Conservation (phyloP, 2,329 filamentous ascomycete genomes). For the Fusarium mexicanum region DNA sequence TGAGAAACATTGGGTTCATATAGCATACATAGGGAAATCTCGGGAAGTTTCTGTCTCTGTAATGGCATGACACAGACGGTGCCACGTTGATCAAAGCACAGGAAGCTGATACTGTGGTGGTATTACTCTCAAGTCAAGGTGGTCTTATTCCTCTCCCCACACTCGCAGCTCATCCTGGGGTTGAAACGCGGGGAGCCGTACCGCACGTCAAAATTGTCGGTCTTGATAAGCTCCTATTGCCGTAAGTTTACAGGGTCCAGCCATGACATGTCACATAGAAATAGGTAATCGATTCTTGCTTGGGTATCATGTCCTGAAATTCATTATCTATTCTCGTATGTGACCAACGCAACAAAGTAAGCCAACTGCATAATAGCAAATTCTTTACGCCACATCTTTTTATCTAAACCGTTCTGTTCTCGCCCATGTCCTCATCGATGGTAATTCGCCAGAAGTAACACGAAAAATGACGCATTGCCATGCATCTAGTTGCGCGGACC, state of each 20-base stretch:
- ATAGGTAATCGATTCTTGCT: background rate
- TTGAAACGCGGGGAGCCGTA: slow-evolving; percentile 9
- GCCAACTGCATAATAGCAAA: background rate
- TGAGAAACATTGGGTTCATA: background rate
- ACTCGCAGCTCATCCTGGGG: slow-evolving; percentile 16
- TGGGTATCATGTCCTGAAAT: slow-evolving; percentile 3
- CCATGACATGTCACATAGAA: background rate
- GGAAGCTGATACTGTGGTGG: slow-evolving; percentile 24
- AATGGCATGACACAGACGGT: slow-evolving; percentile 30
- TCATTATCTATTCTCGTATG: background rate
- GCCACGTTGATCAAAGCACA: slow-evolving; percentile 21
- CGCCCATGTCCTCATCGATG: background rate
- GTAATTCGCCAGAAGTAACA: slow-evolving; percentile 1
- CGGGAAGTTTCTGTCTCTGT: background rate
- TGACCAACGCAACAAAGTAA: background rate
- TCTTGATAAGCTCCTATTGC: slow-evolving; percentile 2
- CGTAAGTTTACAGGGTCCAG: background rate
- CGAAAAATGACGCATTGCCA: background rate
- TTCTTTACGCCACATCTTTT: background rate
- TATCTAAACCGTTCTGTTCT: slow-evolving; percentile 4
- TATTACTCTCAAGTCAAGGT: slow-evolving; percentile 11
- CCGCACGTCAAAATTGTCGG: background rate
- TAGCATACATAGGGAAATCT: background rate
- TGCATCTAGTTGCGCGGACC: background rate
- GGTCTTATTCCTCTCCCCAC: slow-evolving; percentile 40